These are phyloP conservation scores for Aspergillus hiratsukae DNA, from an alignment of 2,329 filamentous ascomycete genomes.

Conservation along the genomic window DNA sequence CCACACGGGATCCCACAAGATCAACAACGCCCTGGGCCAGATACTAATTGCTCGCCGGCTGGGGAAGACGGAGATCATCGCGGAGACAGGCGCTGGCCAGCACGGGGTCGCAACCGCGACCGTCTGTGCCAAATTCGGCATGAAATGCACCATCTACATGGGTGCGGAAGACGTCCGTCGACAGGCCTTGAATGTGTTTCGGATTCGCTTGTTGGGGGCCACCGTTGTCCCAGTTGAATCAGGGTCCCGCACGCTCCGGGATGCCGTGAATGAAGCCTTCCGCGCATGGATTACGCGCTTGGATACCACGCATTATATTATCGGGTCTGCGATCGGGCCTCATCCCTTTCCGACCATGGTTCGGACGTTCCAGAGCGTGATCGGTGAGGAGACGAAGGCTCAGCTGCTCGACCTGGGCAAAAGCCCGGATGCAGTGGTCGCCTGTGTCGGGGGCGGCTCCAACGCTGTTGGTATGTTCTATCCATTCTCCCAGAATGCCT, in stretches of 20 bases:
- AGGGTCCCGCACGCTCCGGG: slow-evolving; percentile 70
- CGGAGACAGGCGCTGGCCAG: slow-evolving; percentile 92
- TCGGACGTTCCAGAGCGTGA: slow-evolving; percentile 92
- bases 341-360: slow-evolving; percentile 97
- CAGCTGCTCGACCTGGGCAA: slow-evolving; percentile 82
- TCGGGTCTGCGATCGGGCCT: slow-evolving; percentile 90
- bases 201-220: slow-evolving; percentile 89
- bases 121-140: slow-evolving; percentile 91
- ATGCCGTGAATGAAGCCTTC: slow-evolving; percentile 88
- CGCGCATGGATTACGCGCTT: slow-evolving; percentile 86
- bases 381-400: slow-evolving; percentile 83
- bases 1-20: slow-evolving; percentile 96
- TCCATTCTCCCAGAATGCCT: slow-evolving; percentile 75
- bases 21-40: slow-evolving; percentile 95
- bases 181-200: slow-evolving; percentile 92
- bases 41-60: slow-evolving; percentile 79
- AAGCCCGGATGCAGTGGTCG: slow-evolving; percentile 90
- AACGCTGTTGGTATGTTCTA: slow-evolving; percentile 97
- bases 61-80: slow-evolving; percentile 93
- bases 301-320: slow-evolving; percentile 91
- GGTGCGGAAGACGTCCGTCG: slow-evolving; percentile 90
- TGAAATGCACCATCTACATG: slow-evolving; percentile 98
- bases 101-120: slow-evolving; percentile 96
- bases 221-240: slow-evolving; percentile 85
- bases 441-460: slow-evolving; percentile 88